Evolutionary conservation across 2,329 filamentous ascomycete species (phyloP).

Genomic region (Aphanocladium album): DNA sequence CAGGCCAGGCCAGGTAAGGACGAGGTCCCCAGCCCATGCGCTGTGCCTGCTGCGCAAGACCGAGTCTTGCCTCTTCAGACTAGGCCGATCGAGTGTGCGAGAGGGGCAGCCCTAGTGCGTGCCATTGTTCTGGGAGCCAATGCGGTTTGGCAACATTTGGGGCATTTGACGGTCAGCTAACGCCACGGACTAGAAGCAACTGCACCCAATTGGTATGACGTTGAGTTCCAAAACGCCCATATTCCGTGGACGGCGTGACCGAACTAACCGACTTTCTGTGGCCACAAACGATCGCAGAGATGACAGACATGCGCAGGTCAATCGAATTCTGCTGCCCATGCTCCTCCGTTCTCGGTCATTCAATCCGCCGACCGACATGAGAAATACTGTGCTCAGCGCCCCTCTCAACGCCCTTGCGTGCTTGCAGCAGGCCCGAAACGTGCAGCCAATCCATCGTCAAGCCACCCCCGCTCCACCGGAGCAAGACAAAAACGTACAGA

Average conservation of each 20-base stretch:
- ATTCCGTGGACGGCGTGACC: not conserved
- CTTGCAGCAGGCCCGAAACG: not conserved
- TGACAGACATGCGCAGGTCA: not conserved
- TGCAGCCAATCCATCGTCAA: not conserved
- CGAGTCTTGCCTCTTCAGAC: constrained; percentile 10
- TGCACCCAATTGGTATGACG: not conserved
- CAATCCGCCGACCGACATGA: not conserved
- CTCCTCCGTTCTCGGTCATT: not conserved
- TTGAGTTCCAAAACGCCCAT: not conserved
- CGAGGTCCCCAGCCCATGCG: not conserved
- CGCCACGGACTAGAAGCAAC: not conserved
- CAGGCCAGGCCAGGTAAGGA: not conserved
- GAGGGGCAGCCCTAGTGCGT: not conserved
- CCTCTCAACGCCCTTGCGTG: not conserved
- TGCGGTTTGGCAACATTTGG: not conserved
- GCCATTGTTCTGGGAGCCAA: constrained; percentile 3
- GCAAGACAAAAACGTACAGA: not conserved
- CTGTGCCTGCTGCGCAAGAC: not conserved
- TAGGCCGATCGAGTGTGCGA: constrained; percentile 10
- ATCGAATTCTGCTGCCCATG: not conserved
- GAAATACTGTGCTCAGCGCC: not conserved
- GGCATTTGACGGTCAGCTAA: not conserved
- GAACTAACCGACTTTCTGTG: constrained; percentile 1
- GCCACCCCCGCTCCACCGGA: not conserved
- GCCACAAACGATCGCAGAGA: not conserved